These are phyloP conservation scores for Thielaviopsis euricoi DNA, from an alignment of 2,329 filamentous ascomycete genomes.

Conservation along the genomic window DNA sequence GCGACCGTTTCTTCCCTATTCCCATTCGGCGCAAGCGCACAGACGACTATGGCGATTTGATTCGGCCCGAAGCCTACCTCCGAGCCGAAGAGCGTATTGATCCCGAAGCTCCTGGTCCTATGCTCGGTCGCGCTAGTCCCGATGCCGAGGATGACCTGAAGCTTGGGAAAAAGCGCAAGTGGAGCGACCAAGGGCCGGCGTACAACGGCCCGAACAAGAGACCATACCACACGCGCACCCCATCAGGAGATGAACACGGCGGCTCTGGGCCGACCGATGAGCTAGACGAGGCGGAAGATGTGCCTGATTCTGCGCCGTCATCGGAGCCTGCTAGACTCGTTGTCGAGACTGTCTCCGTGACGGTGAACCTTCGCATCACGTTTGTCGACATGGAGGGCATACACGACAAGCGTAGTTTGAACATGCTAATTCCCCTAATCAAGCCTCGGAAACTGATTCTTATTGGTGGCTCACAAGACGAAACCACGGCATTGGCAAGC, in stretches of 20 bases:
- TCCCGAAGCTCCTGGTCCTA: conserved; percentile 27
- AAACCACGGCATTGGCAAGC: conserved; percentile 61
- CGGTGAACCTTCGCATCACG: conserved; percentile 58
- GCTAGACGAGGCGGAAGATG: conserved; percentile 41
- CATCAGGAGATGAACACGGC: conserved; percentile 28
- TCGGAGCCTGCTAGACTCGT: conserved; percentile 53
- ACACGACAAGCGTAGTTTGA: conserved; percentile 83
- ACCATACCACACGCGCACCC: conserved; percentile 26
- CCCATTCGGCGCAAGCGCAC: conserved; percentile 60
- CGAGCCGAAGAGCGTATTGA: conserved; percentile 80
- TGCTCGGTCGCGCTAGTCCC: not conserved
- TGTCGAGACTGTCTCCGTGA: conserved; percentile 44
- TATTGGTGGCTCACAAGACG: conserved; percentile 62
- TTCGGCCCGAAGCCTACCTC: conserved; percentile 84
- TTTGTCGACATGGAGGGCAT: conserved; percentile 86
- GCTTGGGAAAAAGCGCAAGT: conserved; percentile 85
- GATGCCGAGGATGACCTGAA: conserved; percentile 45
- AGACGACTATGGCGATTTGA: conserved; percentile 89
- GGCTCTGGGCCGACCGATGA: conserved; percentile 32
- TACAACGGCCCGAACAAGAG: conserved; percentile 38
- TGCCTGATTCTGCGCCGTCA: conserved; percentile 31
- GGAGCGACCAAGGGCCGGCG: conserved; percentile 43
- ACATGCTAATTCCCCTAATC: conserved; percentile 89
- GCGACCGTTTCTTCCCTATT: conserved; percentile 84
- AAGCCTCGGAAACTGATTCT: conserved; percentile 88